Evolutionary conservation across 129 eudicot species (phyloP), one percentile per base, ranked within the genome.

Genomic region (Flaveria trinervia): DNA sequence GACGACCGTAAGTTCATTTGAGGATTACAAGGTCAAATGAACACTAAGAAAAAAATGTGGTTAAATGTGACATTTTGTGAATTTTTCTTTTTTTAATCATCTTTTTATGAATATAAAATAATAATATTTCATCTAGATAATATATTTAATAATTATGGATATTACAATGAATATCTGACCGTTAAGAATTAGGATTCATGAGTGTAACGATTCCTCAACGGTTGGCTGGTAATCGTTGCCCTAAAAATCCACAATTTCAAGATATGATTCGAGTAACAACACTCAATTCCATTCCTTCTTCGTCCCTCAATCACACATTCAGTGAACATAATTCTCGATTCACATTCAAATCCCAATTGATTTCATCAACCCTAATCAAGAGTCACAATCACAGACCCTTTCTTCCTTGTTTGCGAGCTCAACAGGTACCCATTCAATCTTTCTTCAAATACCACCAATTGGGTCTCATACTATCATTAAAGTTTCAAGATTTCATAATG

Each of bases 391-490:
- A 10, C 64, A 46, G 44, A 65, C 10, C 33, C 76, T 54, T 73
- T 33, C 17, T 71, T 73, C 55, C 76, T 65, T 16, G 72, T 41
- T 46, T 82, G 41, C 79, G 77, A 46, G 89, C 86, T 79, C 89
- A 85, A 71, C 81, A 82, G 86, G 89, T 85, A 17, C 9, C 5
- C 41, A 36, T 36, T 36, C 41, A 36, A 4, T 33, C 16, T n/a
- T 30, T 36, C 12, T 18, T 12, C 25, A 76, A 3, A 9, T 33
- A 18, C 22, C 39, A 5, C 5, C 41, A 36, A 36, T 36, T 36
- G 41, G 41, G 41, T 36, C 41, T 36, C 41, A 36, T 36, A 36
- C 41, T 36, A 7, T 36, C 41, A 36, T 36, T 5, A 36, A 5
- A 36, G 7, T 36, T 5, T 36, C 41, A 36, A 36, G 41, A 36